Conservation (phyloP, 768 basidiomycete species). For the Phaeotremella fagi region DNA sequence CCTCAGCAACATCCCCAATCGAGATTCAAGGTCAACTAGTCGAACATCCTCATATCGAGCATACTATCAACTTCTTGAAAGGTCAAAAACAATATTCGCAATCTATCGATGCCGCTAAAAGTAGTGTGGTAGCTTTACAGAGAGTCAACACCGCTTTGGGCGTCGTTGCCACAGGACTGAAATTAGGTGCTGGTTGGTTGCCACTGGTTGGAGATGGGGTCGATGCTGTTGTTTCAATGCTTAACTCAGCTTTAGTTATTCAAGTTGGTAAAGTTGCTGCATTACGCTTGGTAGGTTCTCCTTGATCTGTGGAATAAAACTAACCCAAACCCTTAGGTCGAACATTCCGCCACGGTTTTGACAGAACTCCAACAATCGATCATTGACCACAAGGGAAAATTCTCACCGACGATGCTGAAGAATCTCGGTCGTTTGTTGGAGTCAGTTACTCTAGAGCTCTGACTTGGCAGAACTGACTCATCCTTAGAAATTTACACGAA, state of each 20-base stretch:
- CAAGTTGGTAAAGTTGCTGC: conserved; percentile 28
- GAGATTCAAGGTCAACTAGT: too few species aligned
- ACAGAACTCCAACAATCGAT: conserved; percentile 26
- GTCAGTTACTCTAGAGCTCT: conserved; percentile 2
- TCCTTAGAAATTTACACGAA: conserved; percentile 19
- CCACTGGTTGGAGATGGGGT: conserved; percentile 31
- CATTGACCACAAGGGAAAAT: conserved; percentile 15
- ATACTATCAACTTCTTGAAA: too few species aligned
- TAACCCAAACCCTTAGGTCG: conserved; percentile 20
- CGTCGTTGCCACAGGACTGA: conserved; percentile 3
- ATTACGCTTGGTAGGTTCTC: conserved; percentile 20
- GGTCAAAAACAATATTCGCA: too few species aligned
- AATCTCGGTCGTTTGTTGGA: conserved; percentile 20
- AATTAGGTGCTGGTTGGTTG: conserved; percentile 21
- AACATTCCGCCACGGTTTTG: conserved; percentile 29
- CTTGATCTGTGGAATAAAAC: background rate
- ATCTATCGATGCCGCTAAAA: too few species aligned
- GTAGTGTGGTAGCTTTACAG: conserved; percentile 22
- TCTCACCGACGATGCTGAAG: conserved; percentile 18
- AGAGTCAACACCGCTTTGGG: conserved; percentile 13
- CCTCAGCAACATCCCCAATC: too few species aligned
- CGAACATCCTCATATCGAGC: too few species aligned
- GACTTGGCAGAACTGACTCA: background rate
- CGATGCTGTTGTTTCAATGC: conserved; percentile 20
- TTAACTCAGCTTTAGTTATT: conserved; percentile 20